A percentile compares a stretch with the other conserved stretches of the same genome.
Conservation (phyloP, 352 stramenopile genomes). For the Plasmopara muralis region DNA sequence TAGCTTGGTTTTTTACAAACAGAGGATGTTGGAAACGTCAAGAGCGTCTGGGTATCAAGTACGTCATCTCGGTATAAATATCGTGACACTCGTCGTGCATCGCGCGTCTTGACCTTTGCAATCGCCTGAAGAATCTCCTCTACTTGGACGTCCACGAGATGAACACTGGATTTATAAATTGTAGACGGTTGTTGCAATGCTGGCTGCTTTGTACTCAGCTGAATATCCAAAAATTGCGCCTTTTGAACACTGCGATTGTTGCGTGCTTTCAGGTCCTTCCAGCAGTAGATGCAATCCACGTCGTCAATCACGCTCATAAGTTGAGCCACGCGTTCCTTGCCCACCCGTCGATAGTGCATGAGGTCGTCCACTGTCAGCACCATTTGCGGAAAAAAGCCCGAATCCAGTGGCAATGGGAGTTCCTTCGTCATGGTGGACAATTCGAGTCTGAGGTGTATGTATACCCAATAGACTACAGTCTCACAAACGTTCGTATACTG, state of each 20-base stretch:
- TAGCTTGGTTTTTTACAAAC: constrained; percentile 48
- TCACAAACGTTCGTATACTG: not conserved
- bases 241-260: constrained; percentile 30
- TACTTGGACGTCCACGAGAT: constrained; percentile 48
- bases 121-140: constrained; percentile 61
- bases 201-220: constrained; percentile 30
- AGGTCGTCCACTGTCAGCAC: constrained; percentile 65
- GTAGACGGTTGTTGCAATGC: constrained; percentile 31
- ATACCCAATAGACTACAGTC: not conserved
- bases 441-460: constrained; percentile 10
- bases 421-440: constrained; percentile 15
- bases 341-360: constrained; percentile 61
- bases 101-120: constrained; percentile 46
- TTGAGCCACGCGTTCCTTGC: constrained; percentile 57
- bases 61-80: constrained; percentile 50
- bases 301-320: constrained; percentile 67
- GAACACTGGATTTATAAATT: constrained; percentile 54
- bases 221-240: constrained; percentile 58
- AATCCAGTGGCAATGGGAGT: constrained; percentile 50
- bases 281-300: constrained; percentile 68
- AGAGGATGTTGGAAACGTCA: constrained; percentile 56
- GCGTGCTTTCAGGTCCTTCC: constrained; percentile 33
- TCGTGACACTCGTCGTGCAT: constrained; percentile 41
- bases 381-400: constrained; percentile 77
- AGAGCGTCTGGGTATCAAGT: constrained; percentile 56